phyloP scores from a whole-genome alignment of 2,329 filamentous ascomycete genomes.

The Botrytis sinoallii region DNA sequence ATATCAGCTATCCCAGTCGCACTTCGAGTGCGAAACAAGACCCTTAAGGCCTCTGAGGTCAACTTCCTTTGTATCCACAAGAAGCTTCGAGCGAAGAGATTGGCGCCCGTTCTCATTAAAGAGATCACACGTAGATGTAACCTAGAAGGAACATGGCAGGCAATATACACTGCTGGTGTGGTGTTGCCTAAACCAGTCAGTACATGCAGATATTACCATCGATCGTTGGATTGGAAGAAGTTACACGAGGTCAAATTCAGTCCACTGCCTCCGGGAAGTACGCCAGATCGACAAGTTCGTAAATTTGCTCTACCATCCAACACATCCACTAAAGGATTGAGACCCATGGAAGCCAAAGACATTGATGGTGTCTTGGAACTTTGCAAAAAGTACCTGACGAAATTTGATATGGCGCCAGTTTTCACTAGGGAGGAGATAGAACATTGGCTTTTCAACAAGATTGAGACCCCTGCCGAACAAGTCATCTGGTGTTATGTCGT shows the following conservation, averaged over 20 bases:
- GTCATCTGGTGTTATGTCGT: conserved; percentile 95
- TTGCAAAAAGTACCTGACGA: conserved; percentile 71
- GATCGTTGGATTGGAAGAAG: conserved; percentile 92
- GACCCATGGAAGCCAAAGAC: conserved; percentile 77
- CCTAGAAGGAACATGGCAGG: conserved; percentile 82
- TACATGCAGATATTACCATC: conserved; percentile 93
- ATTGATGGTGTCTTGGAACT: conserved; percentile 71
- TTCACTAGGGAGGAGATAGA: conserved; percentile 77
- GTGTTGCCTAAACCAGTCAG: conserved; percentile 88
- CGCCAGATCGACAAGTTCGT: conserved; percentile 78
- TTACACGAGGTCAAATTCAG: conserved; percentile 94
- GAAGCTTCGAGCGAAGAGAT: conserved; percentile 88
- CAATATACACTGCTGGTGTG: conserved; percentile 90
- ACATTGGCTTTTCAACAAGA: conserved; percentile 81
- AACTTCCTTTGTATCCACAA: conserved; percentile 99
- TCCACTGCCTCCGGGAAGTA: conserved; percentile 77
- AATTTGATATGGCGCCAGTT: conserved; percentile 80
- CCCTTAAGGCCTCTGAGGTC: conserved; percentile 81
- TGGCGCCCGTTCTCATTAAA: conserved; percentile 93
- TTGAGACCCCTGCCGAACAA: conserved; percentile 64
- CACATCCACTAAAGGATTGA: conserved; percentile 71
- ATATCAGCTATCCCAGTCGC: conserved; percentile 90
- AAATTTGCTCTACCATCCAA: conserved; percentile 79
- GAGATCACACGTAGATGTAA: conserved; percentile 95
- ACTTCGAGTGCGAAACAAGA: conserved; percentile 73